These are phyloP conservation scores for Mucuna pruriens DNA, from an alignment of 306 rosid genomes.

Conservation along the genomic window DNA sequence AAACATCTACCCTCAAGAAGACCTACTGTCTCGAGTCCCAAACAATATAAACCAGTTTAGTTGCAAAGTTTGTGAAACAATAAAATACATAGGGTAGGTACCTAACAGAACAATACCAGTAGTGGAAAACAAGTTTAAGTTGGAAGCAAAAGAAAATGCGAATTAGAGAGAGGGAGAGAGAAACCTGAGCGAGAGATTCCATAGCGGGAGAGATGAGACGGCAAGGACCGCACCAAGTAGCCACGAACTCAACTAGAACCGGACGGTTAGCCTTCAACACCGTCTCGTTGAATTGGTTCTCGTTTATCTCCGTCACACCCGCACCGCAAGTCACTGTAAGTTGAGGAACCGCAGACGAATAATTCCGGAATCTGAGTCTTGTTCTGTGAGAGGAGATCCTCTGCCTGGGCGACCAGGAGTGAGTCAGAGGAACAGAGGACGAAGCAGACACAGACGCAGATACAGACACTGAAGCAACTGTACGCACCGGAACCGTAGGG, in stretches of 20 bases:
- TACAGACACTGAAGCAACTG: constrained; percentile 42
- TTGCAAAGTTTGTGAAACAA: too few species aligned
- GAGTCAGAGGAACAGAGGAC: constrained; percentile 24
- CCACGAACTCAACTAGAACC: constrained; percentile 89
- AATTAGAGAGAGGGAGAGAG: neutral
- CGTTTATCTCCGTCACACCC: constrained; percentile 62
- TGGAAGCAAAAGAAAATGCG: too few species aligned
- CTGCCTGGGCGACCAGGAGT: constrained; percentile 22
- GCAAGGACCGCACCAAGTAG: constrained; percentile 95
- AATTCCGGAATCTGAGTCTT: neutral
- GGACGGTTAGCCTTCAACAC: constrained; percentile 73
- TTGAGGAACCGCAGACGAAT: constrained; percentile 41
- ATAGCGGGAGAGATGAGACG: constrained; percentile 76
- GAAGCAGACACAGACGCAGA: constrained; percentile 30
- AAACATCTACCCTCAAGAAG: too few species aligned
- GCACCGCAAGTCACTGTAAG: constrained; percentile 54
- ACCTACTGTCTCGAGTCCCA: too few species aligned
- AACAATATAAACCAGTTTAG: too few species aligned
- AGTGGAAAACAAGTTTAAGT: too few species aligned
- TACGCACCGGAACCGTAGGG: constrained; percentile 34
- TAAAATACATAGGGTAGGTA: neutral
- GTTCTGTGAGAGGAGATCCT: constrained; percentile 35
- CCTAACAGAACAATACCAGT: too few species aligned
- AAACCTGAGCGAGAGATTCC: constrained; percentile 76
- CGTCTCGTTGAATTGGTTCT: constrained; percentile 62